A percentile compares a stretch with the other conserved stretches of the same genome.
Conservation (phyloP, 345 rosid genomes). For the Garcia nutans region DNA sequence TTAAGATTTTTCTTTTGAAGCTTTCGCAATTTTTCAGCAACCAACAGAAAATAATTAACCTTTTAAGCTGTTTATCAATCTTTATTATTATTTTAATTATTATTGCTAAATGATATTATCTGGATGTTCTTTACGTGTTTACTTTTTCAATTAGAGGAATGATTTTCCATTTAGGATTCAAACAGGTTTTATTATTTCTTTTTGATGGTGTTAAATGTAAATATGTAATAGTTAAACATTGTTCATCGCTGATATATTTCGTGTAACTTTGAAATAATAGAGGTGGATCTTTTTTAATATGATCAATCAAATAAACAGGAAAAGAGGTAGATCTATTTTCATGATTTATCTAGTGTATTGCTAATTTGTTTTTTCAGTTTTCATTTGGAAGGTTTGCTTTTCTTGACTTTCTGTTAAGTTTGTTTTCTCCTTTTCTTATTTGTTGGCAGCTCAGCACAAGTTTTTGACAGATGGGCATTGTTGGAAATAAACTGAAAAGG, state of each 20-base stretch:
- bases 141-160: not conserved
- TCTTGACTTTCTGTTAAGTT: not conserved
- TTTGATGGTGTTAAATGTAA: not conserved
- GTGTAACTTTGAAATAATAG: not conserved
- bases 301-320: not conserved
- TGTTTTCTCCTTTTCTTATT: not conserved
- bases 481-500: constrained; percentile 15
- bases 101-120: not conserved
- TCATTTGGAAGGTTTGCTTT: not conserved
- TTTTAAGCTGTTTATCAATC: not conserved
- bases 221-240: not conserved
- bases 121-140: not conserved
- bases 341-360: not conserved
- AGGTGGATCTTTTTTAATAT: not conserved
- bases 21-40: not conserved
- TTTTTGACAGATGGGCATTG: constrained; percentile 26
- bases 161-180: not conserved
- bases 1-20: constrained; percentile 1
- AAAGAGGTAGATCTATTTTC: not conserved
- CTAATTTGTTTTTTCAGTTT: not conserved
- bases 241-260: not conserved
- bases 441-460: constrained; percentile 31
- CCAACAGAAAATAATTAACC: not conserved
- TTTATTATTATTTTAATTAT: not conserved
- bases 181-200: not conserved